Evolutionary conservation across 352 stramenopile species (phyloP).

Genomic region (Phytopythium aichiense): DNA sequence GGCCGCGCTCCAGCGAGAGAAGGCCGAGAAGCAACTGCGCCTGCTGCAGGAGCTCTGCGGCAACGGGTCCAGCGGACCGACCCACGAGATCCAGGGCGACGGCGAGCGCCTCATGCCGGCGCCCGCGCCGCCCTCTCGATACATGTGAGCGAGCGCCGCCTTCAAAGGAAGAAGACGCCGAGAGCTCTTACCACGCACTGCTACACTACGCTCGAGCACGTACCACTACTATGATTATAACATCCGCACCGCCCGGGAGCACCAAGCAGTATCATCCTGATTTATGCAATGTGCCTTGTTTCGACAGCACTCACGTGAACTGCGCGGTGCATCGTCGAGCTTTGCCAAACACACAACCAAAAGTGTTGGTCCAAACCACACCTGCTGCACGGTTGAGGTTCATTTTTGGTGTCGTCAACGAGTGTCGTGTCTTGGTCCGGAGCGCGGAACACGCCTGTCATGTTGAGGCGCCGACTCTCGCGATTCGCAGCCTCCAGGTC

Average conservation of each 20-base stretch:
- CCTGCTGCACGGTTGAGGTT: no score
- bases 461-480: no score
- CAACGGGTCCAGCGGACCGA: conserved; percentile 12
- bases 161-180: conserved; percentile 1
- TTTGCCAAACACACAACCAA: no score
- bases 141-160: conserved; percentile 1
- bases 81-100: conserved; percentile 12
- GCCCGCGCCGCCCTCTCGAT: conserved; percentile 4
- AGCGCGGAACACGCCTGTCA: no score
- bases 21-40: conserved; percentile 70
- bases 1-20: conserved; percentile 65
- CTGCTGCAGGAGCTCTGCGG: conserved; percentile 72
- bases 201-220: neutral
- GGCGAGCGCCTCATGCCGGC: conserved; percentile 6
- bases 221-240: conserved; percentile 4
- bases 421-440: no score
- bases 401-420: no score
- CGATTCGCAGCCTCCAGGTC: no score
- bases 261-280: neutral
- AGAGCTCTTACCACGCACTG: neutral
- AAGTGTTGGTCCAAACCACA: no score
- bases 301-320: no score
- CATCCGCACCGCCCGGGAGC: neutral
- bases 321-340: no score
- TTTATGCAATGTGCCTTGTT: no score